Base-by-base conservation (phyloP, 2,329 filamentous ascomycete species). In the Iodosphaeria phyllophila region DNA sequence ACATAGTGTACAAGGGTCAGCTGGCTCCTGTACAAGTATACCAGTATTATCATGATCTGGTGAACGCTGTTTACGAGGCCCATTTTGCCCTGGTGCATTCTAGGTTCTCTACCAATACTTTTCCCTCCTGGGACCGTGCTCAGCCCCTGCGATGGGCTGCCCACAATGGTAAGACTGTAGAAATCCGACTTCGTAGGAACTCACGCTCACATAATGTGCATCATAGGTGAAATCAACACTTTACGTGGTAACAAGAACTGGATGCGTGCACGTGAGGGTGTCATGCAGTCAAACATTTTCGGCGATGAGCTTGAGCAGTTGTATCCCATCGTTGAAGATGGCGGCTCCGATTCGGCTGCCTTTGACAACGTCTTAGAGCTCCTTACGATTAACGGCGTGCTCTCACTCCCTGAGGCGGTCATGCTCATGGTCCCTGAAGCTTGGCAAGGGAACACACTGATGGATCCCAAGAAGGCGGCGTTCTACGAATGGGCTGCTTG, bases 401-500 rank as follows among this genome's bases (percentile, higher is more conserved):
- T 95, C 26, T 95, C 86, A 23, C 64, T 95, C 3, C 86, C 86
- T 10, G 86, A 95, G 52, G 86, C 86, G 25, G 79, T 95, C 39
- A 95, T 95, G 86, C 66, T 95, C 40, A 92, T 95, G 84, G 80
- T 95, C 24, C 86, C 86, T 13, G 86, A 95, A 54, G 86, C 86
- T 31, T 95, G 86, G 86, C 83, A 95, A 53, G 86, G 84, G 32
- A 93, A 93, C 51, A 60, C 72, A 18, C 61, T 72, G 31, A 92
- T 95, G 76, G 84, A 93, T 41, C 80, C 83, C 28, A 78, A 80
- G 43, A 95, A 95, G 58, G 79, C 84, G 30, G 86, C 86, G 25
- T 95, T 93, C 55, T 95, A 95, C 54, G 84, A 95, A 51, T 95
- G 86, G 83, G 86, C 86, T 42, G 84, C 83, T 36, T 95, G 86